phyloP scores from a whole-genome alignment of 2,329 filamentous ascomycete species.

The Botrytis aclada region DNA sequence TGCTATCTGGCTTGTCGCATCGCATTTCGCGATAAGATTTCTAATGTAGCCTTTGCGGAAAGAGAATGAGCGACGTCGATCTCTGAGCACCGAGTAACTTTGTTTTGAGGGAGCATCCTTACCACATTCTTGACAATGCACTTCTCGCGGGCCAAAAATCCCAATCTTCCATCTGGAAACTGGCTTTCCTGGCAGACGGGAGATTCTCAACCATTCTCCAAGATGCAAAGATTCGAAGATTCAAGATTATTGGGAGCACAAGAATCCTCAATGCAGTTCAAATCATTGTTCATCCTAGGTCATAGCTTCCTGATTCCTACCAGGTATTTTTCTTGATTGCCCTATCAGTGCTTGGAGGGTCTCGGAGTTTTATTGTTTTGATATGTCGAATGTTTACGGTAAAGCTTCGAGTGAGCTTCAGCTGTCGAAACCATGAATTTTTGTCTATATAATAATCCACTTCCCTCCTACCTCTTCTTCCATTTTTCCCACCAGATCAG shows the following conservation, averaged over 20 bases:
- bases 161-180: background rate
- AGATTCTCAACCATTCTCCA: background rate
- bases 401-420: constrained; percentile 19
- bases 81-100: background rate
- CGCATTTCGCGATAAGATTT: constrained; percentile 2
- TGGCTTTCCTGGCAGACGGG: background rate
- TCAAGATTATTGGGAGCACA: constrained; percentile 11
- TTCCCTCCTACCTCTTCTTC: background rate
- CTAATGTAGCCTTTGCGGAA: constrained; percentile 2
- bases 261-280: constrained; percentile 14
- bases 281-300: constrained; percentile 8
- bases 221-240: background rate
- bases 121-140: background rate
- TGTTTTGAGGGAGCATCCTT: background rate
- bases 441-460: constrained; percentile 5
- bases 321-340: background rate
- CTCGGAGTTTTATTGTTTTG: background rate
- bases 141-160: background rate
- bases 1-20: background rate
- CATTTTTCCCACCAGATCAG: background rate
- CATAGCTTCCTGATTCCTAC: constrained; percentile 1
- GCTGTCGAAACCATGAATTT: background rate
- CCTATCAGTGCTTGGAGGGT: constrained; percentile 1
- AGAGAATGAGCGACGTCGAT: constrained; percentile 15
- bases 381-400: background rate